phyloP scores from a whole-genome alignment of 768 basidiomycete genomes.

The Trametes elegans region DNA sequence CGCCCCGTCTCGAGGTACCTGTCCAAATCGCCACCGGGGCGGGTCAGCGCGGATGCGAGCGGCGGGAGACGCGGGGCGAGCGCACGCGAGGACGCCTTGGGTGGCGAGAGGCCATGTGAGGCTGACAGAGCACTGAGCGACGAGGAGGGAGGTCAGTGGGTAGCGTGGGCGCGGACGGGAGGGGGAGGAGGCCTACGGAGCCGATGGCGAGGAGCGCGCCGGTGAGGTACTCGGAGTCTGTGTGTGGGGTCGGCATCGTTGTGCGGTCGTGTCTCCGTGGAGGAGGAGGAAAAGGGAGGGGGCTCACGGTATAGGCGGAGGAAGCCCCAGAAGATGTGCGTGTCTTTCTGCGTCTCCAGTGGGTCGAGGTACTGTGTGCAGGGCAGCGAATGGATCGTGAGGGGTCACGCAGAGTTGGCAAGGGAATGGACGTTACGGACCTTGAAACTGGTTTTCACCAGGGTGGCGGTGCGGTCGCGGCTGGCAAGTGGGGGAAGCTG shows the following conservation, averaged over 20 bases:
- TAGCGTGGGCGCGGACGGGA: not conserved
- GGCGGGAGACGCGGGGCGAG: not conserved
- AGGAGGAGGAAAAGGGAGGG: too few species aligned
- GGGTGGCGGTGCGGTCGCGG: conserved; percentile 33
- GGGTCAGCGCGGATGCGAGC: too few species aligned
- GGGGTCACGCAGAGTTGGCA: not conserved
- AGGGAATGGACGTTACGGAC: conserved; percentile 25
- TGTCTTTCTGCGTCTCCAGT: conserved; percentile 29
- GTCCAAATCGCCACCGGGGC: too few species aligned
- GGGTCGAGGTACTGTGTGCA: conserved; percentile 36
- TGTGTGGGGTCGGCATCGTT: too few species aligned
- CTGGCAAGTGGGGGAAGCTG: conserved; percentile 47
- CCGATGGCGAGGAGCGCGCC: conserved; percentile 7
- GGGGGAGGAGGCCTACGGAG: conserved; percentile 12
- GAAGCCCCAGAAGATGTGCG: conserved; percentile 29
- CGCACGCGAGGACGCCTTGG: conserved; percentile 32
- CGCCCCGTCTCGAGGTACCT: conserved; percentile 57
- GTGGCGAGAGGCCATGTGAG: conserved; percentile 33
- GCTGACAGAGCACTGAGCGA: conserved; percentile 3
- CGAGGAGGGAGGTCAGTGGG: not conserved
- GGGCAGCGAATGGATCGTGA: conserved; percentile 24
- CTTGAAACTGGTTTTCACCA: conserved; percentile 31
- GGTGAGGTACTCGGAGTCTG: conserved; percentile 17
- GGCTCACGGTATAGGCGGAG: conserved; percentile 23
- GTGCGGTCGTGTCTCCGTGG: too few species aligned